These are phyloP conservation scores for Trichoderma gracile DNA, from an alignment of 2,329 filamentous ascomycete genomes.

Conservation along the genomic window DNA sequence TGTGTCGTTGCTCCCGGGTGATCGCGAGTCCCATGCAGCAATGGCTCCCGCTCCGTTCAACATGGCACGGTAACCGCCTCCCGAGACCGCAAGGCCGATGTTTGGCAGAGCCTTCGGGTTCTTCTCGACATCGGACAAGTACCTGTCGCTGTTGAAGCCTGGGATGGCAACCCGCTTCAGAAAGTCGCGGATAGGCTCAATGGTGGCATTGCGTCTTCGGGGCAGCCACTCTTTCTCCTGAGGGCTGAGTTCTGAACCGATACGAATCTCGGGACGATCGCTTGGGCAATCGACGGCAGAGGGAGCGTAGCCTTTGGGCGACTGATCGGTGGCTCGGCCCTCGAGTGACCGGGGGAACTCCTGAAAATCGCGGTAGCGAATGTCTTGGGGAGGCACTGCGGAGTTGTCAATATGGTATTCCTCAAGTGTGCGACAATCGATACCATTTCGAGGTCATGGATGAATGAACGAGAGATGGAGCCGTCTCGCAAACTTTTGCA, in stretches of 20 bases:
- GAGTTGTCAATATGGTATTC: neutral
- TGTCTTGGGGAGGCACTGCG: slow-evolving; percentile 16
- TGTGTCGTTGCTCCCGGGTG: slow-evolving; percentile 44
- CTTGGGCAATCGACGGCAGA: slow-evolving; percentile 66
- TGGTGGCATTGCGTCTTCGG: slow-evolving; percentile 69
- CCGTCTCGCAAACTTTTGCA: too few relatives aligned
- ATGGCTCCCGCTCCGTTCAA: slow-evolving; percentile 79
- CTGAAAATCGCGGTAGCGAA: slow-evolving; percentile 25
- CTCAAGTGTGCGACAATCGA: neutral
- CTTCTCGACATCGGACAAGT: slow-evolving; percentile 53
- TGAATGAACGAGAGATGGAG: neutral
- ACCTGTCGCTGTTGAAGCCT: slow-evolving; percentile 73
- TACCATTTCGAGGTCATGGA: neutral
- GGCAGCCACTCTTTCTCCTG: slow-evolving; percentile 75
- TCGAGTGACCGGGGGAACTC: slow-evolving; percentile 27
- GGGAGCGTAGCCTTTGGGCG: slow-evolving; percentile 66
- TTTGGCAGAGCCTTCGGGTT: slow-evolving; percentile 47
- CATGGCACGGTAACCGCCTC: slow-evolving; percentile 85
- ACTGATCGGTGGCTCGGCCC: slow-evolving; percentile 36
- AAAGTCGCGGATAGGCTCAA: slow-evolving; percentile 73
- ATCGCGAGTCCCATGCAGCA: slow-evolving; percentile 76
- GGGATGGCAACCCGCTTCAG: slow-evolving; percentile 70
- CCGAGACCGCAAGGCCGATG: slow-evolving; percentile 76
- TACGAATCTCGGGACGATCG: slow-evolving; percentile 69
- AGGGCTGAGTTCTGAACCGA: slow-evolving; percentile 57